These are phyloP conservation scores for Cynara cardunculus DNA, from an alignment of 129 eudicot species.

Conservation along the genomic window DNA sequence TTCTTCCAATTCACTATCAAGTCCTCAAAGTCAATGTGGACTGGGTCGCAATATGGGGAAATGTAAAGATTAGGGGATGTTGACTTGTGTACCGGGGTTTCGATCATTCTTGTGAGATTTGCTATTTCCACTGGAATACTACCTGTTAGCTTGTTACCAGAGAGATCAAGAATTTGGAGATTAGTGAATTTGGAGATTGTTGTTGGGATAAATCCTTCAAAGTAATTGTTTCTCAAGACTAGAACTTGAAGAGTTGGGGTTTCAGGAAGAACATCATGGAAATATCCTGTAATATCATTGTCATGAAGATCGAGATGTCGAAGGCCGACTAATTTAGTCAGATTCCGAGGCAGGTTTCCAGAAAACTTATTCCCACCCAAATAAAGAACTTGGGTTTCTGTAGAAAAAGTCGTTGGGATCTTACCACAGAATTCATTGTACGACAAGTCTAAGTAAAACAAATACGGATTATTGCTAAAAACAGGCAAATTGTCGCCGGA, in stretches of 20 bases:
- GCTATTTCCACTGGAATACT: conserved; percentile 23
- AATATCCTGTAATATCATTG: conserved; percentile 28
- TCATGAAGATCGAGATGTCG: conserved; percentile 41
- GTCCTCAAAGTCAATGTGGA: not conserved
- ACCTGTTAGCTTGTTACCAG: conserved; percentile 23
- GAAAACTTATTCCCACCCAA: conserved; percentile 38
- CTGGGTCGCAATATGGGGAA: no score
- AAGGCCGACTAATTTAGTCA: conserved; percentile 22
- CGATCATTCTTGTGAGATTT: conserved; percentile 28
- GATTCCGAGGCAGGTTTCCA: conserved; percentile 29
- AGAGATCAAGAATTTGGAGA: conserved; percentile 38
- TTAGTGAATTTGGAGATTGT: conserved; percentile 25
- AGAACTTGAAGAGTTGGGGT: conserved; percentile 26
- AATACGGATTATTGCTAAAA: conserved; percentile 8
- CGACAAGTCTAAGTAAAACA: conserved; percentile 32
- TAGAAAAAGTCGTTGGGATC: conserved; percentile 25
- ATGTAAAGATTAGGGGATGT: no score
- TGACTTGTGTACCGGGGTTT: conserved; percentile 6
- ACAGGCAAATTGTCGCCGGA: conserved; percentile 28
- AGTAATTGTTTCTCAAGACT: conserved; percentile 33
- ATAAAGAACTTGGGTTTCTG: conserved; percentile 16
- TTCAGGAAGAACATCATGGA: conserved; percentile 18
- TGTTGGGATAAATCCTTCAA: conserved; percentile 32
- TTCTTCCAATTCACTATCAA: not conserved
- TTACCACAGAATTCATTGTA: conserved; percentile 36